Conservation (phyloP, 345 rosid genomes). For the Rhodamnia rubescens region DNA sequence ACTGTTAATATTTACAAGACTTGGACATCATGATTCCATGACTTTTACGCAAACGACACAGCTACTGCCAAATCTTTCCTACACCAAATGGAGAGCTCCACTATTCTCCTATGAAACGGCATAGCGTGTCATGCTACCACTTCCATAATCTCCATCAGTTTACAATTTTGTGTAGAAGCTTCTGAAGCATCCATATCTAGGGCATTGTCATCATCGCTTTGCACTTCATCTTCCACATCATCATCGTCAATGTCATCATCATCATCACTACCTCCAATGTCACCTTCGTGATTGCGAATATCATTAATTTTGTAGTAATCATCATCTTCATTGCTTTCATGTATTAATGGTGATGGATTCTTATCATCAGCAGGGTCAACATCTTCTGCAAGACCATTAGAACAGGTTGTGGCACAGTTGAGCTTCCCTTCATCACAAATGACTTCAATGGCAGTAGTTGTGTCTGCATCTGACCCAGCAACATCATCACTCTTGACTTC, state of each 20-base stretch:
- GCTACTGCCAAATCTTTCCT: constrained; percentile 14
- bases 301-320: constrained; percentile 10
- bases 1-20: background rate
- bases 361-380: constrained; percentile 14
- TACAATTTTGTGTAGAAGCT: constrained; percentile 23
- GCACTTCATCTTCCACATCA: constrained; percentile 8
- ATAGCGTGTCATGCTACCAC: constrained; percentile 10
- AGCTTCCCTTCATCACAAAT: constrained; percentile 28
- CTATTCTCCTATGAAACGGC: background rate
- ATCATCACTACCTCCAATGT: constrained; percentile 7
- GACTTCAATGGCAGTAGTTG: constrained; percentile 10
- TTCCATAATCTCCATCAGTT: constrained; percentile 23
- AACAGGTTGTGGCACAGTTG: constrained; percentile 10
- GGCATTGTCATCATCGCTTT: constrained; percentile 18
- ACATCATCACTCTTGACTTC: constrained; percentile 21
- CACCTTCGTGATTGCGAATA: constrained; percentile 16
- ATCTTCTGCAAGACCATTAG: constrained; percentile 16
- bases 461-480: constrained; percentile 1
- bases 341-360: constrained; percentile 15
- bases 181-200: constrained; percentile 20
- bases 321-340: constrained; percentile 22
- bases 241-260: background rate
- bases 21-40: background rate
- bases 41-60: constrained; percentile 4
- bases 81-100: constrained; percentile 2